Base-by-base conservation (phyloP, 352 stramenopile genomes). In the Globisporangium parvum region DNA sequence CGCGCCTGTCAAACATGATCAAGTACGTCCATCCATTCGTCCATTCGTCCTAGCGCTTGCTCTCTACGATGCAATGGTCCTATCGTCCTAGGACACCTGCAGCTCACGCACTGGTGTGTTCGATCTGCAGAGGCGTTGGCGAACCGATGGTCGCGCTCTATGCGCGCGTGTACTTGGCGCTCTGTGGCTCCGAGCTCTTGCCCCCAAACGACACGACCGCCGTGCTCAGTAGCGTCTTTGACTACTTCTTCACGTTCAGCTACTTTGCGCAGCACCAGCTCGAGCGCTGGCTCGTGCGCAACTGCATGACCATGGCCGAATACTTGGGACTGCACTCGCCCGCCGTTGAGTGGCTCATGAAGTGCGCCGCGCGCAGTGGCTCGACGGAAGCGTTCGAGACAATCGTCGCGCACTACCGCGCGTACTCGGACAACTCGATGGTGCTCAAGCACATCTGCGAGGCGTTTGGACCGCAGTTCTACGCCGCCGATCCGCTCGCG, bases 131-230 rank as follows among this genome's bases (percentile, higher is more conserved):
- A 67, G 91, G 91, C 20, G 58, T 97, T 23, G 88, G 85, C 0
- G 86, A 96, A 23, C 87, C 88, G 0, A 87, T 96, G 57, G 80
- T 97, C 1, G 85, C 84, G 6, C 66, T 94, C 8, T 97, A 96
- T 62, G 77, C 80, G 2, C 80, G 88, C 20, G 61, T 86, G 49
- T 97, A 97, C 54, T 57, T 97, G 28, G 77, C 83, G 0, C 64
- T 93, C 23, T 71, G 67, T 2, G 89, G 78, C 47, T 80, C 67
- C 0, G 81, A 91, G 44, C 50, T 95, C 11, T 55, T 89, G 17
- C 64, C 55, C 2, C 41, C 63, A 0, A 72, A 57, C 17, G 74
- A 78, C 11, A 77, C 78, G 6, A 58, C 60, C 11, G 72, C 77
- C 0, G 71, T 93, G 12, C 66, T 81, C n/a, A 87, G 66, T 39